A percentile compares a stretch with the other conserved stretches of the same genome.
Evolutionary conservation across 2,329 filamentous ascomycete species (phyloP).

Genomic region (Lasiodiplodia hormozganensis): DNA sequence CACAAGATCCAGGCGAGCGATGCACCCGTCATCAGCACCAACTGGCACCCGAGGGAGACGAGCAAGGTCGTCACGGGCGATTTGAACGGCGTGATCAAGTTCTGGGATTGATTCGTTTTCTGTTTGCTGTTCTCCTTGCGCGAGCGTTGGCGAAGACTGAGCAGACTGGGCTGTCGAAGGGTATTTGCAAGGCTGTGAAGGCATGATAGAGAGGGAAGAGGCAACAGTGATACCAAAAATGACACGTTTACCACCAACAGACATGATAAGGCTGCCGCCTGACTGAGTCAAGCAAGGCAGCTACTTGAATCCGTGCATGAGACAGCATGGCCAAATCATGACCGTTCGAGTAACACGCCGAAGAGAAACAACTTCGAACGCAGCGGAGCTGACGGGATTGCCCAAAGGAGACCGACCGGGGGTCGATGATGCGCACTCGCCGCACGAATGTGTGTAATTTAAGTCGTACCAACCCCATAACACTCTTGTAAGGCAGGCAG

Average conservation of each 20-base stretch:
- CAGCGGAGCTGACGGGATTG: conserved; percentile 1
- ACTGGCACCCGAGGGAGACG: conserved; percentile 98
- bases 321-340: neutral
- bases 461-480: neutral
- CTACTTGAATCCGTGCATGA: neutral
- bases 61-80: conserved; percentile 93
- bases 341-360: neutral
- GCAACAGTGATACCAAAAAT: conserved; percentile 8
- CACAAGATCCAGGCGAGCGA: conserved; percentile 91
- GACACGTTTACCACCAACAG: neutral
- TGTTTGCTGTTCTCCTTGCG: neutral
- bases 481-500: neutral
- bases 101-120: conserved; percentile 79
- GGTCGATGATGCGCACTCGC: neutral
- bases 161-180: neutral
- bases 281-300: neutral
- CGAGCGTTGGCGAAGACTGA: neutral
- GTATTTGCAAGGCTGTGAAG: neutral
- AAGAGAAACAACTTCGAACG: conserved; percentile 16
- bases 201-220: neutral
- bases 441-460: neutral
- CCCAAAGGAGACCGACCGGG: neutral
- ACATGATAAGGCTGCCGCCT: neutral
- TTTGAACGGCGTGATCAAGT: conserved; percentile 84
- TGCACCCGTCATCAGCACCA: conserved; percentile 80